Conservation (phyloP, 495 filamentous ascomycete genomes). For the Aspergillus biplanus region DNA sequence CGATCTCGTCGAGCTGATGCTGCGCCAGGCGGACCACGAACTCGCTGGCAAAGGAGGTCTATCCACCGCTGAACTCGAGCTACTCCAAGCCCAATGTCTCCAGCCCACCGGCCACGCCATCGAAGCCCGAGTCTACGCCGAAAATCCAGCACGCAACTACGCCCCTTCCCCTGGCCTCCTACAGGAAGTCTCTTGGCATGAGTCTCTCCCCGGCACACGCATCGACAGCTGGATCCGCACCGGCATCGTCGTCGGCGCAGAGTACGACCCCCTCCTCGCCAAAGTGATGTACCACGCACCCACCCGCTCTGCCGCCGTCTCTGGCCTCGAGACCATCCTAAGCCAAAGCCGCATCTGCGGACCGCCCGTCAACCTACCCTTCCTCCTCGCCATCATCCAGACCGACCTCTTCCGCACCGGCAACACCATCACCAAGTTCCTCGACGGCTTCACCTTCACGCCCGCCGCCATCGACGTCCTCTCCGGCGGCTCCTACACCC, state of each 20-base stretch:
- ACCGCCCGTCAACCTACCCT: constrained; percentile 59
- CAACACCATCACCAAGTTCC: constrained; percentile 54
- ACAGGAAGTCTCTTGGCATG: constrained; percentile 54
- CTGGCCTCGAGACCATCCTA: constrained; percentile 22
- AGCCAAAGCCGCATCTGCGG: constrained; percentile 50
- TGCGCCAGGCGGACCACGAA: constrained; percentile 48
- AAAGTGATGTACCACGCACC: constrained; percentile 57
- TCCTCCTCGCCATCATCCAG: constrained; percentile 48
- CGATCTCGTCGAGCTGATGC: constrained; percentile 61
- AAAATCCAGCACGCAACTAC: constrained; percentile 59
- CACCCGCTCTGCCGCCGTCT: constrained; percentile 33
- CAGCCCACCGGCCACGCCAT: constrained; percentile 52
- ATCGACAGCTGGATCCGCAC: constrained; percentile 65
- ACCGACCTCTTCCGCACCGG: constrained; percentile 46
- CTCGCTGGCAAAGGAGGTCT: neutral
- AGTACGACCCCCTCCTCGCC: constrained; percentile 62
- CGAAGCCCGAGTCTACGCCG: constrained; percentile 63
- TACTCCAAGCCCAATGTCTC: constrained; percentile 23
- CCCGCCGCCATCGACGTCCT: constrained; percentile 59
- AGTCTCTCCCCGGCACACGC: constrained; percentile 39
- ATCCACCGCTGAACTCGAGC: constrained; percentile 23
- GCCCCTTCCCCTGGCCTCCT: constrained; percentile 60
- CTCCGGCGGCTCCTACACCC: constrained; percentile 54
- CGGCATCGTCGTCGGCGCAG: constrained; percentile 55
- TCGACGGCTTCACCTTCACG: constrained; percentile 51